These are phyloP conservation scores for Podospora comata DNA, from an alignment of 495 filamentous ascomycete genomes.

Conservation along the genomic window DNA sequence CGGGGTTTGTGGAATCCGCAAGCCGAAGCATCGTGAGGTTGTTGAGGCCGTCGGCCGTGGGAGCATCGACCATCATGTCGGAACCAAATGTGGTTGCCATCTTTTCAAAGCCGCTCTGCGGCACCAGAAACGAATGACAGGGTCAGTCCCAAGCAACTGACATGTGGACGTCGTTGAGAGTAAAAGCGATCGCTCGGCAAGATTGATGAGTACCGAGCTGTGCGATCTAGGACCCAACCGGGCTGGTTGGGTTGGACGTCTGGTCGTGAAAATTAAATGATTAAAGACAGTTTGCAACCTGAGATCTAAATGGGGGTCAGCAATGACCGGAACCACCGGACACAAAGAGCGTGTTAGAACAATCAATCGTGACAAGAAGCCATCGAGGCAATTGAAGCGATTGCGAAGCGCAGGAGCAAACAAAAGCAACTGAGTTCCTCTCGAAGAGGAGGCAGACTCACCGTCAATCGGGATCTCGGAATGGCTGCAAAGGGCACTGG, in stretches of 20 bases:
- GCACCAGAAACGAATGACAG: constrained; percentile 42
- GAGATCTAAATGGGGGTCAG: constrained; percentile 19
- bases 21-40: constrained; percentile 17
- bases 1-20: constrained; percentile 1
- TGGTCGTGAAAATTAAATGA: constrained; percentile 27
- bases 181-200: constrained; percentile 7
- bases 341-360: constrained; percentile 2
- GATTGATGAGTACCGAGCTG: background rate
- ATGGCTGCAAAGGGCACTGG: constrained; percentile 23
- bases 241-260: constrained; percentile 13
- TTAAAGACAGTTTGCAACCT: constrained; percentile 31
- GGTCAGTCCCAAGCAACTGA: constrained; percentile 34
- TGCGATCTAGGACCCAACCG: constrained; percentile 12
- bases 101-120: constrained; percentile 47
- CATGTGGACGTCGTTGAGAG: constrained; percentile 37
- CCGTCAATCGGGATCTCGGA: constrained; percentile 20
- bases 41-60: constrained; percentile 30
- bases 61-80: constrained; percentile 35
- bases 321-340: constrained; percentile 8
- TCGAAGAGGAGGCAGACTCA: constrained; percentile 14
- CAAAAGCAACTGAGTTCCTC: background rate
- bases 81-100: constrained; percentile 44
- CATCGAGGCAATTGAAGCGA: background rate
- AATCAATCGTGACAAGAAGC: background rate
- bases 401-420: background rate